These are phyloP conservation scores for Gelatoporia subvermispora DNA, from an alignment of 768 basidiomycete species.

Conservation along the genomic window DNA sequence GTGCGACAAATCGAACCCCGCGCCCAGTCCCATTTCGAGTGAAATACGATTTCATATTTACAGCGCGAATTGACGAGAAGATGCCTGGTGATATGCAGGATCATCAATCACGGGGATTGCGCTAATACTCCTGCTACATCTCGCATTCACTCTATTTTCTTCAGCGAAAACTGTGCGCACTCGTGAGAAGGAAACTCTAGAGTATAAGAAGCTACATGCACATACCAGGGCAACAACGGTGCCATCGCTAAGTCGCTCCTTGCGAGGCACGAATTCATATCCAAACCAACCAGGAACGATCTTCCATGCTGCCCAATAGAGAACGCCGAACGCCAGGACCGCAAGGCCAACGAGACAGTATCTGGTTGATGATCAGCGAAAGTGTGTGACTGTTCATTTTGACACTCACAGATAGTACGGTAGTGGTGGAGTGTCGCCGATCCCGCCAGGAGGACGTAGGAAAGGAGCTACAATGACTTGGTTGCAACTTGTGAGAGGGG, in stretches of 20 bases:
- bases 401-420: constrained; percentile 46
- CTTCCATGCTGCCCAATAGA: constrained; percentile 55
- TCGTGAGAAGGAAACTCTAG: background rate
- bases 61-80: no score
- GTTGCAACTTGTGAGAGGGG: constrained; percentile 9
- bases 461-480: constrained; percentile 51
- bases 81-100: no score
- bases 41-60: no score
- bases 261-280: constrained; percentile 42
- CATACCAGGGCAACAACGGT: constrained; percentile 48
- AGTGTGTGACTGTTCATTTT: background rate
- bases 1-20: no score
- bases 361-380: constrained; percentile 19
- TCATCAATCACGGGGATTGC: no score
- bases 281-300: constrained; percentile 45
- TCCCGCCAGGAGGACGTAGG: constrained; percentile 45
- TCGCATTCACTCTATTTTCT: constrained; percentile 11
- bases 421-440: constrained; percentile 56
- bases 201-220: background rate
- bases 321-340: constrained; percentile 39
- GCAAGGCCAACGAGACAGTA: constrained; percentile 52
- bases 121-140: no score
- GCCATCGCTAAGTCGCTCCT: constrained; percentile 45
- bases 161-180: constrained; percentile 10
- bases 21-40: no score